A percentile compares a stretch with the other conserved stretches of the same genome.
Evolutionary conservation across 306 rosid genomes (phyloP).

Genomic region (Sicyos edulis): DNA sequence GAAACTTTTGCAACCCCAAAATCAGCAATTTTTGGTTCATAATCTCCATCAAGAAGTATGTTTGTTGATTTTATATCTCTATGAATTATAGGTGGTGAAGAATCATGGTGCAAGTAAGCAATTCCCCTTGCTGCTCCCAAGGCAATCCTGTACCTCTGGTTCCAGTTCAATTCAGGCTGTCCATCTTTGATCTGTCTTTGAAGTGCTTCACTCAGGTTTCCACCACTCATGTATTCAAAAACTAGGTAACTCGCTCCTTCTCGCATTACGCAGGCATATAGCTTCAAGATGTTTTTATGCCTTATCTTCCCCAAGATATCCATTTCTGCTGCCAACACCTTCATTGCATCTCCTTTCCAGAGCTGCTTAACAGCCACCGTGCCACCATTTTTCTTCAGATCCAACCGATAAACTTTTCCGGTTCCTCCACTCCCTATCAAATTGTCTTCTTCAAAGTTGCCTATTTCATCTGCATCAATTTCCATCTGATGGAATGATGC

Average conservation of each 20-base stretch:
- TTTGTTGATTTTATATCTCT: constrained; percentile 90
- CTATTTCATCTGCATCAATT: constrained; percentile 64
- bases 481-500: constrained; percentile 70
- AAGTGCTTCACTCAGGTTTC: constrained; percentile 74
- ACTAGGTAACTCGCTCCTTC: constrained; percentile 69
- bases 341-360: constrained; percentile 54
- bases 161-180: constrained; percentile 60
- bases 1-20: constrained; percentile 86
- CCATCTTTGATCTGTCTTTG: constrained; percentile 52
- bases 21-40: constrained; percentile 88
- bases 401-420: constrained; percentile 79
- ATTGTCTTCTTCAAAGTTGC: constrained; percentile 58
- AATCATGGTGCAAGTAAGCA: constrained; percentile 90
- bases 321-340: constrained; percentile 77
- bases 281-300: constrained; percentile 81
- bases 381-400: constrained; percentile 41
- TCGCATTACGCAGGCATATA: constrained; percentile 70
- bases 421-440: constrained; percentile 86
- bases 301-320: constrained; percentile 80
- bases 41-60: constrained; percentile 68
- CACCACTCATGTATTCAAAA: constrained; percentile 84
- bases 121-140: constrained; percentile 87
- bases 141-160: constrained; percentile 66
- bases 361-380: constrained; percentile 79
- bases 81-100: constrained; percentile 73